phyloP scores from a whole-genome alignment of 495 filamentous ascomycete genomes.

The Neurospora hispaniola region DNA sequence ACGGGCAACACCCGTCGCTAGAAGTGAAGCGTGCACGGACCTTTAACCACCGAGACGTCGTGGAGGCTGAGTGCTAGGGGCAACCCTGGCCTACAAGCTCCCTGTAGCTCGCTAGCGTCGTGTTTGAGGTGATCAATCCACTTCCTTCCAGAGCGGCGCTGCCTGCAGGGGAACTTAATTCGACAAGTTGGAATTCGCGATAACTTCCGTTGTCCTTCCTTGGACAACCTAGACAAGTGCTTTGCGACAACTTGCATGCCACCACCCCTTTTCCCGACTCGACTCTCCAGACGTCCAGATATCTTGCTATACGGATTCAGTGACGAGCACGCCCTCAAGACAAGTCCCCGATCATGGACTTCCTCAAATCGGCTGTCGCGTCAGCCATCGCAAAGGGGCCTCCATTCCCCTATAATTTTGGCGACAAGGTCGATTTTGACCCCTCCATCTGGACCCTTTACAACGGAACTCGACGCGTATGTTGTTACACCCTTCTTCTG shows the following conservation, averaged over 20 bases:
- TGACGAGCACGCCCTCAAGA: no score
- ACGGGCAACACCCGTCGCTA: not conserved
- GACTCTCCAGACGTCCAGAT: not conserved
- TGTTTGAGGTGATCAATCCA: not conserved
- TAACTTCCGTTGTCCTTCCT: not conserved
- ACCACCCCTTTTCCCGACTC: not conserved
- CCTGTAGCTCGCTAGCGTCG: not conserved
- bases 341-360: conserved; percentile 57
- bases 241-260: not conserved
- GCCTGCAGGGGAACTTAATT: not conserved
- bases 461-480: conserved; percentile 83
- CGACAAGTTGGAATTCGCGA: not conserved
- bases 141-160: not conserved
- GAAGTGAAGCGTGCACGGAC: not conserved
- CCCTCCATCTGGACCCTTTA: conserved; percentile 85
- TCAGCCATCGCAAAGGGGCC: conserved; percentile 94
- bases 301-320: not conserved
- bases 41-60: not conserved
- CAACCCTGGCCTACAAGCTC: not conserved
- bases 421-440: conserved; percentile 79
- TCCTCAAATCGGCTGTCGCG: conserved; percentile 92
- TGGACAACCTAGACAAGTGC: no score
- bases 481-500: conserved; percentile 8
- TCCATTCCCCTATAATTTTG: conserved; percentile 81
- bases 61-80: not conserved